These are phyloP conservation scores for Nissolia schottii DNA, from an alignment of 306 rosid species.

Conservation along the genomic window DNA sequence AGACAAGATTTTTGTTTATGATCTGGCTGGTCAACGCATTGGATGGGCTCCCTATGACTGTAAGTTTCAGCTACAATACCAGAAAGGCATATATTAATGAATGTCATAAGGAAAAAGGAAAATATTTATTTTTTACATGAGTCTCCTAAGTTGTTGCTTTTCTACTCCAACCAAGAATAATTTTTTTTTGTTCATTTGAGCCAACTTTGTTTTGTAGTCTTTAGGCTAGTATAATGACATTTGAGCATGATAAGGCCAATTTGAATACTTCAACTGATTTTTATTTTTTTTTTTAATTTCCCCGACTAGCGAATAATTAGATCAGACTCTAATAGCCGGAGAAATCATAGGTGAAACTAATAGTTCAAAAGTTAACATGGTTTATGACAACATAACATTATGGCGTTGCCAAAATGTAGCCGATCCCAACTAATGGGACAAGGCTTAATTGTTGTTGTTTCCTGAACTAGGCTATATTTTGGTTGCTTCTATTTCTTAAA, in stretches of 20 bases:
- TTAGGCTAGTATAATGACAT: neutral
- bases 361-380: no score
- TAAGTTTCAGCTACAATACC: conserved; percentile 52
- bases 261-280: neutral
- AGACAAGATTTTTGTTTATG: conserved; percentile 87
- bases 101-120: neutral
- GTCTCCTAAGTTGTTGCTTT: neutral
- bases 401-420: no score
- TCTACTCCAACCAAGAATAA: neutral
- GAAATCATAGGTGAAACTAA: no score
- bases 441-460: no score
- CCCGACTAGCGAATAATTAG: no score
- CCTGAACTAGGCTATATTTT: neutral
- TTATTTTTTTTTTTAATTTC: no score
- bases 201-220: neutral
- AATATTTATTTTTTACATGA: conserved; percentile 1
- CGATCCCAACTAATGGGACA: no score
- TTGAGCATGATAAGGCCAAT: neutral
- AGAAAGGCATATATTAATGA: neutral
- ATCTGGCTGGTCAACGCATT: conserved; percentile 75
- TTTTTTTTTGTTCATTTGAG: neutral
- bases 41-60: conserved; percentile 98
- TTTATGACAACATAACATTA: no score
- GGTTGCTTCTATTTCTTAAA: neutral
- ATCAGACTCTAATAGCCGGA: no score